Conservation (phyloP, 2,329 filamentous ascomycete genomes). For the Lachnellula suecica region DNA sequence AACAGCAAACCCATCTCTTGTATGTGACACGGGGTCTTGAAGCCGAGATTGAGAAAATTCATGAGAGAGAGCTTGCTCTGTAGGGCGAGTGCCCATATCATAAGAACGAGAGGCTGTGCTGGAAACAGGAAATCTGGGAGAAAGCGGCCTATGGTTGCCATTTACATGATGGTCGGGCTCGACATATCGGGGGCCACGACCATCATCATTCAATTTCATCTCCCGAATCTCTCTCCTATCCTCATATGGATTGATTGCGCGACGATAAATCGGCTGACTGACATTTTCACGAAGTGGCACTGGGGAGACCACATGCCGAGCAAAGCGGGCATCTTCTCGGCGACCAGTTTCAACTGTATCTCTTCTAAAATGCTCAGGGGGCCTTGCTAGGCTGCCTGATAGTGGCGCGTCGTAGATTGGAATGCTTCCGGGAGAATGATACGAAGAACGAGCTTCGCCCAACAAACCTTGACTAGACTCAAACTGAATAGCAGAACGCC, state of each 20-base stretch:
- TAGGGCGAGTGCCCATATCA: conserved; percentile 19
- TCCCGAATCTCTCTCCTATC: conserved; percentile 3
- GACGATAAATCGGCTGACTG: conserved; percentile 14
- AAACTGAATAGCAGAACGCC: conserved; percentile 12
- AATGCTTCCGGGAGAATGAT: conserved; percentile 20
- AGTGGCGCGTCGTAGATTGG: conserved; percentile 27
- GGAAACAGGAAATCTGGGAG: conserved; percentile 21
- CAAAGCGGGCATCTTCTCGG: conserved; percentile 9
- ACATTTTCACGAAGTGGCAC: conserved; percentile 10
- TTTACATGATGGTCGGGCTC: conserved; percentile 16
- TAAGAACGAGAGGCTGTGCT: conserved; percentile 23
- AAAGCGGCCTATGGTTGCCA: conserved; percentile 14
- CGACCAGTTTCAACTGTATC: conserved; percentile 11
- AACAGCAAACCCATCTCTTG: conserved; percentile 23
- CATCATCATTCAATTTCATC: conserved; percentile 15
- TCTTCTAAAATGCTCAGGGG: conserved; percentile 17
- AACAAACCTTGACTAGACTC: conserved; percentile 29
- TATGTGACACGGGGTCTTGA: conserved; percentile 17
- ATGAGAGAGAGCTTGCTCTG: conserved; percentile 28
- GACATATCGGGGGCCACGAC: conserved; percentile 16
- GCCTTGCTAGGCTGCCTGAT: conserved; percentile 14
- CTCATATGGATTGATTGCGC: conserved; percentile 6
- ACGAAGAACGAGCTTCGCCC: conserved; percentile 14
- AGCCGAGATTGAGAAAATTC: conserved; percentile 31
- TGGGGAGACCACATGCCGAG: conserved; percentile 14